Percentiles rank a stretch among this genome's conserved stretches.
Conservation (phyloP, 495 filamentous ascomycete species). For the Pyrenopolyporus hunteri region DNA sequence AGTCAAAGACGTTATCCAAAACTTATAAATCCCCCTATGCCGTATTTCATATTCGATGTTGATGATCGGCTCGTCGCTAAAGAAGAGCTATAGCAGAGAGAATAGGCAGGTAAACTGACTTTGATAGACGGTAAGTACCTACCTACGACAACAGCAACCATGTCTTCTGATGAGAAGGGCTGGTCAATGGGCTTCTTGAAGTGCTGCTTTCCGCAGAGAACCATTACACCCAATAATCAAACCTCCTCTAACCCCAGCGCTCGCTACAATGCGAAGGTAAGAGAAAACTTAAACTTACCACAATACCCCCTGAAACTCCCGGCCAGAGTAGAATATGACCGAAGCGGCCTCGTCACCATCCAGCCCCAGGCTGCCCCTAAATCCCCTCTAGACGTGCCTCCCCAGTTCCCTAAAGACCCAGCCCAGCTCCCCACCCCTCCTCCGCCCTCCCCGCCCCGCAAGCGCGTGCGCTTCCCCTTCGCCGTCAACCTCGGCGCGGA, state of each 20-base stretch:
- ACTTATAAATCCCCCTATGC: neutral
- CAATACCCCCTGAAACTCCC: neutral
- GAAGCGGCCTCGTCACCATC: neutral
- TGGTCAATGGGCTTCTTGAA: neutral
- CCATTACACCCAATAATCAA: too few relatives aligned
- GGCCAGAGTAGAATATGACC: neutral
- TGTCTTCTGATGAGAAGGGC: neutral
- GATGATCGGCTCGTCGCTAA: too few relatives aligned
- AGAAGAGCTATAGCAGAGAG: too few relatives aligned
- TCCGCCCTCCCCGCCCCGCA: neutral
- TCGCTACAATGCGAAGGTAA: conserved; percentile 10
- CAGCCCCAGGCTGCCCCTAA: neutral
- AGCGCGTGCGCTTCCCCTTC: neutral
- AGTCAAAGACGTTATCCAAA: conserved; percentile 2
- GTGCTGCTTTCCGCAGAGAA: conserved; percentile 10
- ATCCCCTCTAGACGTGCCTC: too few relatives aligned
- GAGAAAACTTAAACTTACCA: conserved; percentile 3
- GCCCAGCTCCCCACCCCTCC: neutral
- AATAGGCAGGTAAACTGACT: too few relatives aligned
- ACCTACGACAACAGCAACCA: neutral
- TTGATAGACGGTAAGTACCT: neutral
- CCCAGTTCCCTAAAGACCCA: too few relatives aligned
- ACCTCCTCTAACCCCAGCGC: neutral
- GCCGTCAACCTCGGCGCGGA: neutral
- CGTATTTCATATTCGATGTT: neutral